A percentile compares a stretch with the other conserved stretches of the same genome.
These are phyloP conservation scores for Albifimbria verrucaria DNA, from an alignment of 2,329 filamentous ascomycete species.

Conservation along the genomic window DNA sequence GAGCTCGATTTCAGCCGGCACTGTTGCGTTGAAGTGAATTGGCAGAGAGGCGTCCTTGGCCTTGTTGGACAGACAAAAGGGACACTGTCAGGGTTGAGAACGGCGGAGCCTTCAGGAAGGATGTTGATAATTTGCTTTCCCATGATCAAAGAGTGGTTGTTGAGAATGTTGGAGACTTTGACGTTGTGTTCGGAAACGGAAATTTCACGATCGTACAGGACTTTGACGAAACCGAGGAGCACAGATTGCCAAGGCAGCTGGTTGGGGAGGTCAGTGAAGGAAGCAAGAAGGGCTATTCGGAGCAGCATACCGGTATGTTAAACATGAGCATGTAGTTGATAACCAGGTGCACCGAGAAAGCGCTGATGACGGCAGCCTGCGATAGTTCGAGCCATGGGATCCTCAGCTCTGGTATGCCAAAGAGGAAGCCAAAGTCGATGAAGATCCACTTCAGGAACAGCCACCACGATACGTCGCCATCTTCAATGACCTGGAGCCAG, in stretches of 20 bases:
- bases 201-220: conserved; percentile 88
- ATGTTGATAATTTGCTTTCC: conserved; percentile 98
- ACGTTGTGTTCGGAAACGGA: conserved; percentile 92
- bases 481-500: conserved; percentile 72
- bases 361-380: conserved; percentile 64
- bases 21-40: conserved; percentile 90
- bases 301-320: conserved; percentile 72
- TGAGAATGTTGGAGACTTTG: conserved; percentile 80
- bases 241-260: conserved; percentile 72
- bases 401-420: conserved; percentile 78
- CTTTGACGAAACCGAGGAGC: conserved; percentile 69
- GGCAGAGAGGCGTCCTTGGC: conserved; percentile 66
- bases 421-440: conserved; percentile 83
- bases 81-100: conserved; percentile 77
- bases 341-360: conserved; percentile 70
- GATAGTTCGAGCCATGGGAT: conserved; percentile 98
- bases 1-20: conserved; percentile 85
- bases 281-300: background rate
- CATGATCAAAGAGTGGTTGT: conserved; percentile 90
- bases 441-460: conserved; percentile 91
- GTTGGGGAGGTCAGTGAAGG: conserved; percentile 7
- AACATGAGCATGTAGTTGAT: conserved; percentile 91
- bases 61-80: conserved; percentile 74
- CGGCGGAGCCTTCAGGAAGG: conserved; percentile 88
- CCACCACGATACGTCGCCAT: conserved; percentile 83